Base-by-base conservation (phyloP, 2,329 filamentous ascomycete species). In the Zymoseptoria passerinii region DNA sequence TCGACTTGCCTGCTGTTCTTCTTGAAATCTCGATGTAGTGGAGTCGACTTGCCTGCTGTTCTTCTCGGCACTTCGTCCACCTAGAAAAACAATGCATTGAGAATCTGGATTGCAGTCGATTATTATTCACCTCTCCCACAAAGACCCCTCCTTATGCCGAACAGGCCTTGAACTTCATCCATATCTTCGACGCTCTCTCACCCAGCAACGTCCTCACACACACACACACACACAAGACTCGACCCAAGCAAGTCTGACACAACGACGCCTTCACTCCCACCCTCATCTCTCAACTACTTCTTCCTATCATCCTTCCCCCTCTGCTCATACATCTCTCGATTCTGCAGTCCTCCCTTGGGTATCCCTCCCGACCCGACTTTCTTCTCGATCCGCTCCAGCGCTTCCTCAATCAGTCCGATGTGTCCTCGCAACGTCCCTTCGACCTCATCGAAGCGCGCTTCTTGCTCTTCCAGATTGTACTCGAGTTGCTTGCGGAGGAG, bases 361-460 rank as follows among this genome's bases (percentile, higher is more conserved):
- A 50, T 69, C 64, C 59, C 70, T 66, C 48, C 67, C 66, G 52
- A 71, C 69, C 61, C 58, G 3, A 61, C 55, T 54, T 73, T 75
- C 23, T 73, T 72, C 61, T 80, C 77, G n/a, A 79, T 63, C 4
- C 75, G 65, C 59, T 78, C 75, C 20, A 78, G 61, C 5, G 73
- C 68, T 40, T 78, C 77, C 61, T 80, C 76, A 49, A 79, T 79
- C 18, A 78, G 53, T 1, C 76, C 76, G 58, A 78, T 78, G 58
- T 79, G 77, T 2, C 76, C 76, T 58, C 76, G 63, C 40, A 79
- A 59, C 13, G 76, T 79, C 6, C 77, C 76, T 63, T 79, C 77
- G 2, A 79, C 70, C 57, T 78, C 76, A 54, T 79, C 76, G 63
- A 78, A 71, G 8, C 76, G 73, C 2, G 77, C 76, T 68, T 79